A percentile compares a stretch with the other conserved stretches of the same genome.
These are phyloP conservation scores for Nissolia schottii DNA, from an alignment of 306 rosid genomes.

Conservation along the genomic window DNA sequence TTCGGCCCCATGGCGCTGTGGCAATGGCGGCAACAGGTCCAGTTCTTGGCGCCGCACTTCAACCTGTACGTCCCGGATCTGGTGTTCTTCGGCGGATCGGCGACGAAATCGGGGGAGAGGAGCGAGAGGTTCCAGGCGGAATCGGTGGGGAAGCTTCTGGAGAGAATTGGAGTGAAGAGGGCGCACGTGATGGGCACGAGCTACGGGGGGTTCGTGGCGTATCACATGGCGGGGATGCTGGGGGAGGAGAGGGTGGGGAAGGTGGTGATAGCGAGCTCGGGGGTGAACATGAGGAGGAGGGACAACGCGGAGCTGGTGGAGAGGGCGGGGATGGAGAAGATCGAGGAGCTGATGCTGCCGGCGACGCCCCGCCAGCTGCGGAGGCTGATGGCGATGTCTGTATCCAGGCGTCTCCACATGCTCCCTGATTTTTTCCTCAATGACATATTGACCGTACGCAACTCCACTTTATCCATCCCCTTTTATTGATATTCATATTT, in stretches of 20 bases:
- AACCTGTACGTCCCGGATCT: conserved; percentile 79
- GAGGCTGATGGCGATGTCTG: conserved; percentile 41
- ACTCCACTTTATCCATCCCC: not conserved
- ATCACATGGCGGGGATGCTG: conserved; percentile 54
- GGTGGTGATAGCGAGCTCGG: conserved; percentile 89
- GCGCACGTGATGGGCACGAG: conserved; percentile 71
- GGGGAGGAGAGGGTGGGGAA: conserved; percentile 75
- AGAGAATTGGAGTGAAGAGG: conserved; percentile 39
- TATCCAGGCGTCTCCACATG: conserved; percentile 9
- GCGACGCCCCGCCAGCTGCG: conserved; percentile 48
- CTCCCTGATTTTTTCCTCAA: conserved; percentile 59
- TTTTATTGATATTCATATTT: too few relatives aligned
- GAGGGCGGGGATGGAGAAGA: conserved; percentile 48
- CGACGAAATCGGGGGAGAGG: conserved; percentile 47
- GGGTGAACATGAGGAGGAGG: conserved; percentile 50
- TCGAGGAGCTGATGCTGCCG: conserved; percentile 76
- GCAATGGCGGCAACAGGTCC: conserved; percentile 90
- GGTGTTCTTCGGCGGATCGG: conserved; percentile 73
- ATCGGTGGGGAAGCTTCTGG: conserved; percentile 54
- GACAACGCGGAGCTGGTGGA: conserved; percentile 44
- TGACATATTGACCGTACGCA: conserved; percentile 63
- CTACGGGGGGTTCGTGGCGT: conserved; percentile 86
- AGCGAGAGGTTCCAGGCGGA: conserved; percentile 67
- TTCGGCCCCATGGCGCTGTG: conserved; percentile 72
- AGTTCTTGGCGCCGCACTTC: conserved; percentile 51